These are phyloP conservation scores for Triticum timopheevii DNA, from an alignment of 176 grass and related monocot species.

Conservation along the genomic window DNA sequence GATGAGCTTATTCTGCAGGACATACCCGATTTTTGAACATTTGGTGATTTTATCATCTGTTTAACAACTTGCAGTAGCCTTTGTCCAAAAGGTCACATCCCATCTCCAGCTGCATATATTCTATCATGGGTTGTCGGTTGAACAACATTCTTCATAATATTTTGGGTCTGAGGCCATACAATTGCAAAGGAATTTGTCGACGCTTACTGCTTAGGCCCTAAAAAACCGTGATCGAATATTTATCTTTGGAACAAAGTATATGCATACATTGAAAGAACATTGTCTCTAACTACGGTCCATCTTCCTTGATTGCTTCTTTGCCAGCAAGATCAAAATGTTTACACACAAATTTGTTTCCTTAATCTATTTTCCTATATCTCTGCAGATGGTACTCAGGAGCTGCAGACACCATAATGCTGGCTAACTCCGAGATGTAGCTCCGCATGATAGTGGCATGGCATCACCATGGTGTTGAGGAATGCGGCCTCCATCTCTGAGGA, in stretches of 20 bases:
- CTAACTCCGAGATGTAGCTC: neutral
- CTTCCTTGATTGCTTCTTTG: too few species aligned
- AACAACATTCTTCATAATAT: neutral
- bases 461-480: constrained; percentile 36
- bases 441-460: neutral
- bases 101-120: neutral
- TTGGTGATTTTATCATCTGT: neutral
- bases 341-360: too few species aligned
- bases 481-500: constrained; percentile 49
- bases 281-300: neutral
- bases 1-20: neutral
- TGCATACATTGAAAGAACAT: neutral
- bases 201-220: neutral
- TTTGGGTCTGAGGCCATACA: neutral
- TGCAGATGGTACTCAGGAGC: too few species aligned
- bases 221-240: neutral
- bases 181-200: neutral
- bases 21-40: neutral
- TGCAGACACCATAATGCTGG: too few species aligned
- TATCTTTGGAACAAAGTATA: neutral
- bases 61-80: neutral
- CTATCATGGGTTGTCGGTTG: too few species aligned
- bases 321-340: neutral
- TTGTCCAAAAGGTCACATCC: neutral
- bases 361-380: too few species aligned